phyloP scores from a whole-genome alignment of 495 filamentous ascomycete genomes.

The Melanomma pulvis-pyrius region DNA sequence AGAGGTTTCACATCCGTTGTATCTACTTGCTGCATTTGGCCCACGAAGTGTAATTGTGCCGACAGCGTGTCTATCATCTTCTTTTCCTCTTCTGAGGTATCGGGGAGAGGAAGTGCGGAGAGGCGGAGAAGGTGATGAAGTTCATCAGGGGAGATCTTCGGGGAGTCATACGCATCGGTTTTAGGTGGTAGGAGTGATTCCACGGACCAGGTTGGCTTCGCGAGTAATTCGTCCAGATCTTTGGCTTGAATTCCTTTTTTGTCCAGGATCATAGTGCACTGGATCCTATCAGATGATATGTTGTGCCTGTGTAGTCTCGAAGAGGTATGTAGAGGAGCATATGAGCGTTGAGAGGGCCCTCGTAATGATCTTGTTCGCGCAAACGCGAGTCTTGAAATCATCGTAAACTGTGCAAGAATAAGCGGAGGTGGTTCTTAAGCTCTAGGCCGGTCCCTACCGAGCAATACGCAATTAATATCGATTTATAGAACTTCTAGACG shows the following conservation, averaged over 20 bases:
- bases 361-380: neutral
- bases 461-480: neutral
- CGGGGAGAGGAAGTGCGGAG: slow-evolving; percentile 80
- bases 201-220: slow-evolving; percentile 83
- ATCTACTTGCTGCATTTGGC: slow-evolving; percentile 77
- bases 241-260: slow-evolving; percentile 1
- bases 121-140: slow-evolving; percentile 87
- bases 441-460: neutral
- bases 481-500: neutral
- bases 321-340: neutral
- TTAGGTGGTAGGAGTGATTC: slow-evolving; percentile 66
- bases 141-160: slow-evolving; percentile 54
- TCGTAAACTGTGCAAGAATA: neutral
- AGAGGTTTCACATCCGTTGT: slow-evolving; percentile 72
- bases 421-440: neutral
- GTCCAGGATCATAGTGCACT: neutral
- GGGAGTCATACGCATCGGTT: slow-evolving; percentile 43
- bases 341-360: neutral
- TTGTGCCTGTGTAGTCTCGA: neutral
- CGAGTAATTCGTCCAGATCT: slow-evolving; percentile 62
- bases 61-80: slow-evolving; percentile 72
- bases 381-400: slow-evolving; percentile 4
- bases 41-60: slow-evolving; percentile 87
- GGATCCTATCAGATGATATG: neutral
- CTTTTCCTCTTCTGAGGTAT: slow-evolving; percentile 57